Conservation (phyloP, 768 basidiomycete species). For the Kwoniella europaea region DNA sequence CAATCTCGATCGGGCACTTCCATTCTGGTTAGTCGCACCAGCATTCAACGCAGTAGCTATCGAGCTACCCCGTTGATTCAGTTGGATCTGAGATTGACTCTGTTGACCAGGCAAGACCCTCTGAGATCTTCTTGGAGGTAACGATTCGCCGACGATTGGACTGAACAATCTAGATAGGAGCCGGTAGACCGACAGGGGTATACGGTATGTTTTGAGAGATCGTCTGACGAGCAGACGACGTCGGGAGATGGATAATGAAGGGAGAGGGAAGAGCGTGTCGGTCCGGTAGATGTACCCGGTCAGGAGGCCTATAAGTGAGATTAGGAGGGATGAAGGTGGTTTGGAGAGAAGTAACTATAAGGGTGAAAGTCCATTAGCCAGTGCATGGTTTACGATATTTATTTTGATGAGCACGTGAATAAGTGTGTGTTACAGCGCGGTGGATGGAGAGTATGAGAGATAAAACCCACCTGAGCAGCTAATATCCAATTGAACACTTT, state of each 20-base stretch:
- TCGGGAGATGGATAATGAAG: constrained; percentile 36
- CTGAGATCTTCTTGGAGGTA: constrained; percentile 69
- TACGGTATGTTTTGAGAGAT: constrained; percentile 70
- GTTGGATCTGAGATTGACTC: neutral
- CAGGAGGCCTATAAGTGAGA: constrained; percentile 69
- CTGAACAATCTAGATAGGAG: constrained; percentile 67
- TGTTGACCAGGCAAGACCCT: constrained; percentile 72
- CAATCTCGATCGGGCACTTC: constrained; percentile 11
- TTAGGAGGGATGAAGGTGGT: constrained; percentile 69
- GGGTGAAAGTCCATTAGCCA: neutral
- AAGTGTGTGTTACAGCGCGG: neutral
- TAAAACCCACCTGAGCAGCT: constrained; percentile 68
- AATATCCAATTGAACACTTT: constrained; percentile 76
- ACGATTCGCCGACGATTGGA: constrained; percentile 73
- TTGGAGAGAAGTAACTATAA: constrained; percentile 73
- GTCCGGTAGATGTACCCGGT: constrained; percentile 81
- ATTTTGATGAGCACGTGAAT: constrained; percentile 6
- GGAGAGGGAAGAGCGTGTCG: constrained; percentile 70
- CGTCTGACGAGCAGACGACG: constrained; percentile 32
- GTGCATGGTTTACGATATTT: neutral
- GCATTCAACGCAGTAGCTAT: constrained; percentile 54
- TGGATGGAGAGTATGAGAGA: neutral
- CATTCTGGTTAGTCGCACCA: neutral
- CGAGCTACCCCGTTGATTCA: constrained; percentile 62
- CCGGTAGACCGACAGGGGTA: constrained; percentile 67